A percentile compares a stretch with the other conserved stretches of the same genome.
phyloP scores from a whole-genome alignment of 108 stramenopile species.

The Pseudonitzschia multistriata region DNA sequence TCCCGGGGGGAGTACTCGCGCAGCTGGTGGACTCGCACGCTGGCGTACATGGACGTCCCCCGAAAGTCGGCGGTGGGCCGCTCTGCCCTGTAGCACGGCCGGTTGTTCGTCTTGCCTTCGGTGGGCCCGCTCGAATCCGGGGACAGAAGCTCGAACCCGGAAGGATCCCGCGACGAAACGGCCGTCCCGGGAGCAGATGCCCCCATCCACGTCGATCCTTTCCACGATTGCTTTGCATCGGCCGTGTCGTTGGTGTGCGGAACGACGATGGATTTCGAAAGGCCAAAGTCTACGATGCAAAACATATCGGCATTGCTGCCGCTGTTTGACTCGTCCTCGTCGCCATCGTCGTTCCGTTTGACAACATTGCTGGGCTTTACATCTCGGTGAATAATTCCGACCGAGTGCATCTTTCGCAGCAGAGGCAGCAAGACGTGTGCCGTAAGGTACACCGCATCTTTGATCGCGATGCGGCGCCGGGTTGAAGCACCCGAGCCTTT shows the following conservation, averaged over 20 bases:
- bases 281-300: conserved; percentile 82
- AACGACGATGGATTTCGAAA: conserved; percentile 80
- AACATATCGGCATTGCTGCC: conserved; percentile 40
- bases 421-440: conserved; percentile 79
- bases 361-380: conserved; percentile 85
- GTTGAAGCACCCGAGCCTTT: background rate
- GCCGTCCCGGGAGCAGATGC: conserved; percentile 11
- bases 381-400: conserved; percentile 82
- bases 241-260: conserved; percentile 61
- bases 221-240: conserved; percentile 58
- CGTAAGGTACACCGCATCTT: conserved; percentile 78
- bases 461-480: conserved; percentile 47
- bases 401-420: conserved; percentile 66
- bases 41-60: conserved; percentile 85
- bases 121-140: background rate
- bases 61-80: conserved; percentile 77
- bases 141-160: background rate
- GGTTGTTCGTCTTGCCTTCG: background rate
- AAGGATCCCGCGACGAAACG: conserved; percentile 6
- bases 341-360: conserved; percentile 17
- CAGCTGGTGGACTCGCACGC: conserved; percentile 74
- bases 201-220: conserved; percentile 52
- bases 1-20: conserved; percentile 78
- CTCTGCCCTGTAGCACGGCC: conserved; percentile 55
- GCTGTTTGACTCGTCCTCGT: too few relatives aligned